Percentiles rank a stretch among this genome's conserved stretches.
Conservation (phyloP, 2,329 filamentous ascomycete species). For the Mycosphaerelloides madeirae region DNA sequence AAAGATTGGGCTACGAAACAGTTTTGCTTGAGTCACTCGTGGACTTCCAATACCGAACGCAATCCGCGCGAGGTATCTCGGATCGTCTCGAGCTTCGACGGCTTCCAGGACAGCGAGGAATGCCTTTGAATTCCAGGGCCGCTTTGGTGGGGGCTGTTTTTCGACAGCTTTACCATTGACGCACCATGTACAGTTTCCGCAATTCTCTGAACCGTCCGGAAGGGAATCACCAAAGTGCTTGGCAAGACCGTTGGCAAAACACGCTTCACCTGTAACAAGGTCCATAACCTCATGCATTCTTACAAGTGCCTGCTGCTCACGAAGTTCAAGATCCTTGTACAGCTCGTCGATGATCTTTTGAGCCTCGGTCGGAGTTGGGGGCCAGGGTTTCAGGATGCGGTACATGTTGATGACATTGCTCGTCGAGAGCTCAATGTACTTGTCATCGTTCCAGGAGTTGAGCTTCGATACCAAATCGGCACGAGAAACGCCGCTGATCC, state of each 20-base stretch:
- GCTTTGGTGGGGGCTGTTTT: slow-evolving; percentile 38
- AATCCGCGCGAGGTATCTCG: slow-evolving; percentile 54
- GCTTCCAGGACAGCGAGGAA: slow-evolving; percentile 44
- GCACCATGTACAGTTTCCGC: slow-evolving; percentile 50
- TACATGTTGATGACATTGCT: slow-evolving; percentile 53
- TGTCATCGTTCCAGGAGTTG: slow-evolving; percentile 49
- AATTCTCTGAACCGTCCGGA: slow-evolving; percentile 41
- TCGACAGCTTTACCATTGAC: slow-evolving; percentile 32
- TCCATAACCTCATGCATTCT: slow-evolving; percentile 49
- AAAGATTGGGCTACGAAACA: slow-evolving; percentile 46
- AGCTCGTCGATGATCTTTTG: slow-evolving; percentile 45
- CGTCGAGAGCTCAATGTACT: slow-evolving; percentile 49
- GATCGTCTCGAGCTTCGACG: slow-evolving; percentile 51
- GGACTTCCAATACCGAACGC: slow-evolving; percentile 61
- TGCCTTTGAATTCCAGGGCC: slow-evolving; percentile 36
- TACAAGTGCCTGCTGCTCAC: slow-evolving; percentile 51
- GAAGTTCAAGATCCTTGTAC: slow-evolving; percentile 47
- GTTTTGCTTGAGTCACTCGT: slow-evolving; percentile 45
- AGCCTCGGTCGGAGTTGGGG: slow-evolving; percentile 36
- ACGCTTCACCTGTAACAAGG: slow-evolving; percentile 50
- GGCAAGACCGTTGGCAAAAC: slow-evolving; percentile 51
- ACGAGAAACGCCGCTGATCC: slow-evolving; percentile 35
- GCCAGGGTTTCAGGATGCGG: slow-evolving; percentile 48
- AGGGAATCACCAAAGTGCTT: slow-evolving; percentile 55
- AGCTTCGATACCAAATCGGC: slow-evolving; percentile 51